These are phyloP conservation scores for Acorus gramineus DNA, from an alignment of 106 monocot genomes.

Conservation along the genomic window DNA sequence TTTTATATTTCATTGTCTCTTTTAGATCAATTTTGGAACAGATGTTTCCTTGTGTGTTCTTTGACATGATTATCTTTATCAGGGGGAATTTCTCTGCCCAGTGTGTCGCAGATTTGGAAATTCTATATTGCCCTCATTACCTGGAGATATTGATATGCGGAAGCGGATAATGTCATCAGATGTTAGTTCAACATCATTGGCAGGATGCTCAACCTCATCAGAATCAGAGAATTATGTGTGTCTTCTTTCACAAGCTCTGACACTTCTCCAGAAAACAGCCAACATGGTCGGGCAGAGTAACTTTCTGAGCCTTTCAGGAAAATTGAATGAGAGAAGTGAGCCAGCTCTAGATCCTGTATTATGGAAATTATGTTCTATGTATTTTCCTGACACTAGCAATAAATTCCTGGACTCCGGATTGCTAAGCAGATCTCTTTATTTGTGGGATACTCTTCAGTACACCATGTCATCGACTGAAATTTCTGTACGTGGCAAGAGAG, in stretches of 20 bases:
- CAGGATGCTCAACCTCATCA: slow-evolving; percentile 2
- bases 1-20: background rate
- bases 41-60: background rate
- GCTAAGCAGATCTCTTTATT: slow-evolving; percentile 41
- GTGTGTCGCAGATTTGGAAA: slow-evolving; percentile 89
- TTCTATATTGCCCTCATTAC: slow-evolving; percentile 53
- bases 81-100: slow-evolving; percentile 94
- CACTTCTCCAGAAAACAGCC: slow-evolving; percentile 46
- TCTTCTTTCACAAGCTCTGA: slow-evolving; percentile 44
- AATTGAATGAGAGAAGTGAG: slow-evolving; percentile 23
- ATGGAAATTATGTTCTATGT: slow-evolving; percentile 39
- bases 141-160: slow-evolving; percentile 15
- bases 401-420: slow-evolving; percentile 27
- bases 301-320: slow-evolving; percentile 26
- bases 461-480: slow-evolving; percentile 73
- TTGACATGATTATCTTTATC: slow-evolving; percentile 6
- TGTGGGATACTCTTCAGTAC: slow-evolving; percentile 82
- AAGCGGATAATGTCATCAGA: slow-evolving; percentile 1
- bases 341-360: slow-evolving; percentile 42
- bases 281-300: slow-evolving; percentile 34
- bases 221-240: slow-evolving; percentile 5
- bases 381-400: slow-evolving; percentile 36
- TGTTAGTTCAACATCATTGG: slow-evolving; percentile 5
- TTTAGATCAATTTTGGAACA: too few relatives aligned
- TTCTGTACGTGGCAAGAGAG: slow-evolving; percentile 47